phyloP scores from a whole-genome alignment of 345 rosid species.

The Eucalyptus paniculata region DNA sequence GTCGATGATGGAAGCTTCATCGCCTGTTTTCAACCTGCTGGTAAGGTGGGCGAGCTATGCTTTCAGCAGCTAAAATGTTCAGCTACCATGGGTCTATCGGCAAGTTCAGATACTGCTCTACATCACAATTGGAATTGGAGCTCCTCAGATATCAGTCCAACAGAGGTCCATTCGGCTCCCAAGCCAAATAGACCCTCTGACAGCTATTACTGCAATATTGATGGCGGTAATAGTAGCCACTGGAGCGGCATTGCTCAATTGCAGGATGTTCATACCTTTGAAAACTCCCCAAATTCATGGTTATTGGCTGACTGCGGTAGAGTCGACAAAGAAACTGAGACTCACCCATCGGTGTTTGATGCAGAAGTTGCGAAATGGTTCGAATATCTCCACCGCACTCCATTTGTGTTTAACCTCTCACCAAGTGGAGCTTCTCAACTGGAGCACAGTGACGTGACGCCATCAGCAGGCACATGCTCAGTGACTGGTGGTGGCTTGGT shows the following conservation, averaged over 20 bases:
- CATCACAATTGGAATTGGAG: conserved; percentile 22
- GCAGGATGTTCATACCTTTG: not conserved
- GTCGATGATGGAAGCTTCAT: not conserved
- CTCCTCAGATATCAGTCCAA: not conserved
- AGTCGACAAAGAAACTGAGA: not conserved
- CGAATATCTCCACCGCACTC: not conserved
- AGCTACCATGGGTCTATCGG: conserved; percentile 17
- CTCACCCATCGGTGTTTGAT: not conserved
- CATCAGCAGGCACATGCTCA: not conserved
- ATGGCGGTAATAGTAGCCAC: not conserved
- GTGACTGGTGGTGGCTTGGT: not conserved
- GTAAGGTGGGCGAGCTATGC: conserved; percentile 22
- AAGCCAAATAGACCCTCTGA: not conserved
- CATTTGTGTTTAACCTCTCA: not conserved
- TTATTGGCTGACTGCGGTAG: not conserved
- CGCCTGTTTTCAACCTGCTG: not conserved
- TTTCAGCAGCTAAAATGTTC: conserved; percentile 36
- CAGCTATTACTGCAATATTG: not conserved
- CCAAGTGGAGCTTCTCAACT: not conserved
- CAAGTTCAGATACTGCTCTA: conserved; percentile 7
- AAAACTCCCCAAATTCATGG: not conserved
- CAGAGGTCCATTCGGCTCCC: not conserved
- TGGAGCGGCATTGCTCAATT: not conserved
- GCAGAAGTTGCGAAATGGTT: not conserved
- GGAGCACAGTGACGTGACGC: not conserved